Evolutionary conservation across 1,139 yeast genomes (phyloP), one percentile per base, ranked within the genome.

Genomic region (Saccharomyces hybrid): DNA sequence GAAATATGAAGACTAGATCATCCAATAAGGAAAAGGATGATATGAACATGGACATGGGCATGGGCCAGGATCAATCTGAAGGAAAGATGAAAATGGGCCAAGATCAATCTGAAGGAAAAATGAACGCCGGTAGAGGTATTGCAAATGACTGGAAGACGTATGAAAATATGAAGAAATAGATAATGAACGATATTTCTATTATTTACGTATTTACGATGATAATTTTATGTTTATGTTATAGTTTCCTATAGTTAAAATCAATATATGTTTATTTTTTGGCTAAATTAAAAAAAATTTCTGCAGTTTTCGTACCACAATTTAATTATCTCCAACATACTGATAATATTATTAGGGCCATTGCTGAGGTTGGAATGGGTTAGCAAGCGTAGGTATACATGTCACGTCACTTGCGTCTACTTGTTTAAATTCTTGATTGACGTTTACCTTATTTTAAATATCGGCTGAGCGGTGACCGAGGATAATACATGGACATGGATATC

Each of bases 51-150:
- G 19, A 38, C 21, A 38, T 38, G 44, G 26, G 9, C 44, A 38
- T 38, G 44, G 24, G 21, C 32, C n/a, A 24, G 12, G 34, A 19
- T 29, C 46, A 21, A 26, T 48, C 57, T 54, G 47, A 56, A 48
- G 48, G 49, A 5, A 19, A 16, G 11, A 38, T 16, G 44, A 38
- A 38, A 12, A 38, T 38, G 44, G 27, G 21, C 29, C 19, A 16
- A 14, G 34, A 27, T 29, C 46, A 21, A 26, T 48, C 58, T 55
- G 47, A 55, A 49, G 46, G 48, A 26, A 32, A 34, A 7, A 24
- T 44, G 49, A 31, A 29, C 32, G 53, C 51, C 46, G 58, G 58
- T 2, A 56, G 60, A 53, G 60, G 60, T 12, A 32, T 46, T 29
- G 52, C 38, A 16, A 48, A 52, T 26, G 57, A 55, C 27, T 53